Percentiles rank a stretch among this genome's conserved stretches.
Conservation (phyloP, 2,329 filamentous ascomycete species). For the Zasmidium angulare region DNA sequence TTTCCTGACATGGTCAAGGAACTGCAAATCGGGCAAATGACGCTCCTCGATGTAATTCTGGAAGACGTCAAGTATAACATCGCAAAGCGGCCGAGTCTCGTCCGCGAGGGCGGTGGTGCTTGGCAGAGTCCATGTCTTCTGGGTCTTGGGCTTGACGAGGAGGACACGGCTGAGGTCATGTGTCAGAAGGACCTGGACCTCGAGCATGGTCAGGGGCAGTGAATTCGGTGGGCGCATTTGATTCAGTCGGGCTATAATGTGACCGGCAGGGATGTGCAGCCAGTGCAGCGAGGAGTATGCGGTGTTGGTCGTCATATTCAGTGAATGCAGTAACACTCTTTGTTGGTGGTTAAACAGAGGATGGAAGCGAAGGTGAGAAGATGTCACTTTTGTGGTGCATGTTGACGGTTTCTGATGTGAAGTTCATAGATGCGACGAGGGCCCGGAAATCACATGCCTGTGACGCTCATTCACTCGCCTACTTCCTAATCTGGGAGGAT, state of each 20-base stretch:
- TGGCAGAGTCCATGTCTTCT: not conserved
- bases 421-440: too few species aligned
- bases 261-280: not conserved
- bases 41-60: constrained; percentile 3
- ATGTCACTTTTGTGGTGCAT: too few species aligned
- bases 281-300: not conserved
- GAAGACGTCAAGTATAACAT: not conserved
- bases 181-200: not conserved
- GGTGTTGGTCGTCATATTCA: too few species aligned
- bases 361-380: too few species aligned
- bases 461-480: too few species aligned
- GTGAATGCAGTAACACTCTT: too few species aligned
- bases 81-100: not conserved
- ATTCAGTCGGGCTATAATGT: not conserved
- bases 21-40: not conserved
- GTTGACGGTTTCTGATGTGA: too few species aligned
- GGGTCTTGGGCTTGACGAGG: not conserved
- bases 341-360: too few species aligned
- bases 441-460: too few species aligned
- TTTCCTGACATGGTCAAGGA: not conserved
- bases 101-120: not conserved
- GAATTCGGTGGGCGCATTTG: not conserved
- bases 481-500: too few species aligned
- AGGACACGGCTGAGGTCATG: not conserved
- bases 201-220: not conserved